Evolutionary conservation across 2,329 filamentous ascomycete genomes (phyloP), one percentile per base, ranked within the genome.

Genomic region (Boeremia exigua): DNA sequence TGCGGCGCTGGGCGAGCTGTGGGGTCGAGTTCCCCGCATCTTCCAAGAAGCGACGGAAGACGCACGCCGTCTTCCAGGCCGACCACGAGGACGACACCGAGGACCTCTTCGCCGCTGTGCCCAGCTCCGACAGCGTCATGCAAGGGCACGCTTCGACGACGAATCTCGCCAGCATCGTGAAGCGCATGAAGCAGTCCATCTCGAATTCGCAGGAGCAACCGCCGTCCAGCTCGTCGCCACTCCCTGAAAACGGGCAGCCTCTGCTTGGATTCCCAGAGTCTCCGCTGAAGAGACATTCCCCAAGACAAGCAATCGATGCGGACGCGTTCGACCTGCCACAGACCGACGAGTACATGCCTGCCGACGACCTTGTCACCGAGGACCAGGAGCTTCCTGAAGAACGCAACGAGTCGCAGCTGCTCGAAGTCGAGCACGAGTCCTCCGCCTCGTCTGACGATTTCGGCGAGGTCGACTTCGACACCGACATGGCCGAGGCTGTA

Each of bases 1-100:
- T 82, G 43, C 71, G 80, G 44, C 68, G 80, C 58, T 82, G 80
- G 80, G 78, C 78, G 25, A 82, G 80, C 63, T 81, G 80, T 50
- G 80, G 80, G 10, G 73, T 79, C 9, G 79, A 82, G 52, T 82
- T 79, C 67, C 80, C 80, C 8, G 66, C 70, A 11, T 77, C 76
- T 8, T 69, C 60, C 58, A 68, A 66, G 63, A 82, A 82, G 67
- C 72, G 73, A 47, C 67, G 77, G 49, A 75, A 73, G 48, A 76
- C 69, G 2, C 70, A 62, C 36, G 70, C 73, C 7, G 61, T 66
- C 4, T 73, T 77, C 29, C 63, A 73, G 37, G 62, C 63, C 44
- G 58, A 75, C 29, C 57, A 70, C 2, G 63, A 33, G 4, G 62
- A 66, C 3, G 30, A 47, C 4, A 29, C 56, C 3, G 70, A 69